These are phyloP conservation scores for Prunus davidiana DNA, from an alignment of 306 rosid genomes.

Conservation along the genomic window DNA sequence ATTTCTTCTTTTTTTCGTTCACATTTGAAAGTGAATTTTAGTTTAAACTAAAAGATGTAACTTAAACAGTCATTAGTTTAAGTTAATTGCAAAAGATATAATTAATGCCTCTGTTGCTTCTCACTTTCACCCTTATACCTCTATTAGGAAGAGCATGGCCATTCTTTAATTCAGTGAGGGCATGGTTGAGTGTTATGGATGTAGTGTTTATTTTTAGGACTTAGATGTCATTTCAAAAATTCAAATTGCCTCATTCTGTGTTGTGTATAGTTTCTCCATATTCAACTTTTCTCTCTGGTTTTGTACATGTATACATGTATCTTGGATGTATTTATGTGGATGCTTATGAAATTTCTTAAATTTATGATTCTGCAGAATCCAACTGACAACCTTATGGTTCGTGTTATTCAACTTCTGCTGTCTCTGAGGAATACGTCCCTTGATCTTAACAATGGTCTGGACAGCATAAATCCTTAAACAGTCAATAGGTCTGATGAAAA, in stretches of 20 bases:
- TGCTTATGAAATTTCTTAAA: constrained; percentile 13
- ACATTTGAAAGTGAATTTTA: background rate
- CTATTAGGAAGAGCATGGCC: background rate
- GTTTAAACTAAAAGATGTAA: too few species aligned
- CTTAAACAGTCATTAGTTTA: too few species aligned
- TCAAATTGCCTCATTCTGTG: too few species aligned
- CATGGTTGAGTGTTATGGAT: background rate
- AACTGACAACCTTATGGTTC: constrained; percentile 57
- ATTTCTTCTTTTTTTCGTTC: background rate
- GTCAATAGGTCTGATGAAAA: constrained; percentile 12
- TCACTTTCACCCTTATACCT: background rate
- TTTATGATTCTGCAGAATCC: constrained; percentile 55
- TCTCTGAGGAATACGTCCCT: constrained; percentile 70
- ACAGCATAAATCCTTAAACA: background rate
- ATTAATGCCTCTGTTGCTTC: background rate
- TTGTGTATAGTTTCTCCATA: background rate
- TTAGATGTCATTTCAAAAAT: too few species aligned
- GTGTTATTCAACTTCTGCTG: constrained; percentile 78
- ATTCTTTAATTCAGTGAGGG: background rate
- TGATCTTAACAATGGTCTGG: constrained; percentile 67
- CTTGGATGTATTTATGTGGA: background rate
- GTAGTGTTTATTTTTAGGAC: background rate
- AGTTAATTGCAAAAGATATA: background rate
- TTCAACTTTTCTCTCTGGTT: background rate
- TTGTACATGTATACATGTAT: background rate